A percentile compares a stretch with the other conserved stretches of the same genome.
Evolutionary conservation across 225 moss, liverwort and hornwort genomes (phyloP).

Genomic region (Antitrichia curtipendula): DNA sequence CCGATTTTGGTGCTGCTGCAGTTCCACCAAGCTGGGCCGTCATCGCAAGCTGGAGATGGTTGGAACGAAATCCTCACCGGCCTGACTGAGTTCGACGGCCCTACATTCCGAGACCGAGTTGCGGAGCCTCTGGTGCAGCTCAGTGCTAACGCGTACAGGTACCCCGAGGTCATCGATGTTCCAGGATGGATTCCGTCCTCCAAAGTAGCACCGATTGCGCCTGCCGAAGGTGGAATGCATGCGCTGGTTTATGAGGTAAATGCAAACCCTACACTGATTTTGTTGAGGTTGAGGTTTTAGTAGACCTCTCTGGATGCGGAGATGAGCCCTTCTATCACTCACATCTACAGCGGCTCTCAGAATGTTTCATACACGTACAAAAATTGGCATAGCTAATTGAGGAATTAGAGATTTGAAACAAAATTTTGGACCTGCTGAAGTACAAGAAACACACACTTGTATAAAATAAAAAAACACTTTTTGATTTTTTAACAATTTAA

Average conservation of each 20-base stretch:
- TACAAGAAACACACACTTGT: neutral
- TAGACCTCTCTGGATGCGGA: neutral
- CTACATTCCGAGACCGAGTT: conserved; percentile 28
- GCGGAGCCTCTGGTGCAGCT: conserved; percentile 53
- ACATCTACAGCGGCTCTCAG: neutral
- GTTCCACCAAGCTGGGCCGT: neutral
- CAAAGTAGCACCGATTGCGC: conserved; percentile 40
- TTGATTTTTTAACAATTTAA: neutral
- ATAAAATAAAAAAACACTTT: too few relatives aligned
- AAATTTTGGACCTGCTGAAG: neutral
- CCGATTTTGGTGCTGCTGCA: neutral
- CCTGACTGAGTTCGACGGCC: conserved; percentile 31
- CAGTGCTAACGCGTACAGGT: conserved; percentile 59
- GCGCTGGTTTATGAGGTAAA: conserved; percentile 48
- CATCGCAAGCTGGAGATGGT: neutral
- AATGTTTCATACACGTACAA: neutral
- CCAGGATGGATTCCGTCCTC: conserved; percentile 43
- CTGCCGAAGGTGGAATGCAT: conserved; percentile 54
- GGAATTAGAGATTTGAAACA: neutral
- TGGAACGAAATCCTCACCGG: conserved; percentile 26
- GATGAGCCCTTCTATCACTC: neutral
- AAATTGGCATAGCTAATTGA: neutral
- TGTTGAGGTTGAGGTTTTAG: neutral
- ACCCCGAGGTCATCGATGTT: conserved; percentile 31
- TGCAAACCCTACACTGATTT: neutral